Conservation (phyloP, 768 basidiomycete species). For the Pulveroboletus sp. region DNA sequence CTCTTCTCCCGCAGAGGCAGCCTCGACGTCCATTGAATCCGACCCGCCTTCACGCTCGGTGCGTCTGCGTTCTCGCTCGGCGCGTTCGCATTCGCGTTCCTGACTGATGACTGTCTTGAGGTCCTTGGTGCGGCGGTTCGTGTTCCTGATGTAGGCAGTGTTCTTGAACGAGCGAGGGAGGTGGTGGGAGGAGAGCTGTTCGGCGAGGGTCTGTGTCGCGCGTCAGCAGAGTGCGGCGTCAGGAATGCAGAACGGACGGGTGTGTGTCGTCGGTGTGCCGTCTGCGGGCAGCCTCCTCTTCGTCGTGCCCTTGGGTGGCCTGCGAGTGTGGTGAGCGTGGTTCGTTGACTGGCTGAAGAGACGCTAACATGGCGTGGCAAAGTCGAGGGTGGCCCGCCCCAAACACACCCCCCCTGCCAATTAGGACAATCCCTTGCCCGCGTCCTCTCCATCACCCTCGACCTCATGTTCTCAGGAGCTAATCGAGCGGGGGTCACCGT, state of each 20-base stretch:
- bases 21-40: constrained; percentile 61
- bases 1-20: constrained; percentile 29
- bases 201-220: constrained; percentile 57
- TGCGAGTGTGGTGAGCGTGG: too few species aligned
- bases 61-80: constrained; percentile 57
- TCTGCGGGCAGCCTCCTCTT: constrained; percentile 13
- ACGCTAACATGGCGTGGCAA: too few species aligned
- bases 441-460: too few species aligned
- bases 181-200: constrained; percentile 72
- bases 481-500: too few species aligned
- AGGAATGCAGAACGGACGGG: constrained; percentile 17
- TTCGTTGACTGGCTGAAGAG: too few species aligned
- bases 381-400: too few species aligned
- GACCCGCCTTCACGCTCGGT: constrained; percentile 44
- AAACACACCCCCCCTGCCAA: too few species aligned
- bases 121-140: constrained; percentile 72
- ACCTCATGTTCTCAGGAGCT: too few species aligned
- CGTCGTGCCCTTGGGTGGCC: constrained; percentile 30
- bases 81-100: constrained; percentile 73
- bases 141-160: constrained; percentile 61
- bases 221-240: not conserved
- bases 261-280: constrained; percentile 5
- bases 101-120: constrained; percentile 73
- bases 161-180: constrained; percentile 77
- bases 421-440: too few species aligned